Percentiles rank a stretch among this genome's conserved stretches.
Evolutionary conservation across 768 basidiomycete species (phyloP).

Genomic region (Lepiota subincarnata): DNA sequence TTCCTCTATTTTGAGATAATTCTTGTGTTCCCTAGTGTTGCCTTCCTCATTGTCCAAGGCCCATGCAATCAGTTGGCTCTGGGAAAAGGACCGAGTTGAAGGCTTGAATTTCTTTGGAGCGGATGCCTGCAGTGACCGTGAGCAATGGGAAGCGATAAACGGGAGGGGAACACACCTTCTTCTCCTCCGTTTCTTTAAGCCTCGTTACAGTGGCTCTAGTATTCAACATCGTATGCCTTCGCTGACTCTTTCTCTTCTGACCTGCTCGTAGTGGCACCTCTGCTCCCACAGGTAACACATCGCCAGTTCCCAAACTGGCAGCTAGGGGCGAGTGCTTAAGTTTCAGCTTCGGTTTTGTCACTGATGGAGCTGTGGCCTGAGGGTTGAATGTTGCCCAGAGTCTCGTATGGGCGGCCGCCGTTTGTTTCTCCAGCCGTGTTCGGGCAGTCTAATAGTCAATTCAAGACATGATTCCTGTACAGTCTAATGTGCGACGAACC

Average conservation of each 20-base stretch:
- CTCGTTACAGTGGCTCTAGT: slow-evolving; percentile 63
- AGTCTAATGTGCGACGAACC: slow-evolving; percentile 26
- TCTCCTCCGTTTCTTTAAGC: slow-evolving; percentile 60
- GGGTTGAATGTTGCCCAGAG: slow-evolving; percentile 69
- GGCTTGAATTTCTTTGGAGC: slow-evolving; percentile 59
- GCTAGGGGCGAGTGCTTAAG: slow-evolving; percentile 17
- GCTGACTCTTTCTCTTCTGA: slow-evolving; percentile 54
- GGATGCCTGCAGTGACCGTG: slow-evolving; percentile 38
- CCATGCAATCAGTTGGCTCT: slow-evolving; percentile 78
- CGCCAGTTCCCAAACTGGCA: background rate
- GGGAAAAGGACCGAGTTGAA: slow-evolving; percentile 54
- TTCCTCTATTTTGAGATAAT: slow-evolving; percentile 78
- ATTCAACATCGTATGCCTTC: slow-evolving; percentile 67
- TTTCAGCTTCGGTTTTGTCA: slow-evolving; percentile 22
- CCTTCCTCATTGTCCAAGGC: slow-evolving; percentile 87
- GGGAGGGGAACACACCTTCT: slow-evolving; percentile 41
- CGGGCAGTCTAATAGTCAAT: slow-evolving; percentile 43
- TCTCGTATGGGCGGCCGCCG: slow-evolving; percentile 62
- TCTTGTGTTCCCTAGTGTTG: slow-evolving; percentile 71
- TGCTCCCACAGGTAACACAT: background rate
- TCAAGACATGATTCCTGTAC: background rate
- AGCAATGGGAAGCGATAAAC: background rate
- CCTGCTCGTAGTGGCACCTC: slow-evolving; percentile 2
- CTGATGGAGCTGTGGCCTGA: slow-evolving; percentile 28
- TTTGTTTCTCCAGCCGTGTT: slow-evolving; percentile 55